Evolutionary conservation across 1,284 basidiomycete genomes (phyloP).

Genomic region (Cutaneotrichosporon dermatis): DNA sequence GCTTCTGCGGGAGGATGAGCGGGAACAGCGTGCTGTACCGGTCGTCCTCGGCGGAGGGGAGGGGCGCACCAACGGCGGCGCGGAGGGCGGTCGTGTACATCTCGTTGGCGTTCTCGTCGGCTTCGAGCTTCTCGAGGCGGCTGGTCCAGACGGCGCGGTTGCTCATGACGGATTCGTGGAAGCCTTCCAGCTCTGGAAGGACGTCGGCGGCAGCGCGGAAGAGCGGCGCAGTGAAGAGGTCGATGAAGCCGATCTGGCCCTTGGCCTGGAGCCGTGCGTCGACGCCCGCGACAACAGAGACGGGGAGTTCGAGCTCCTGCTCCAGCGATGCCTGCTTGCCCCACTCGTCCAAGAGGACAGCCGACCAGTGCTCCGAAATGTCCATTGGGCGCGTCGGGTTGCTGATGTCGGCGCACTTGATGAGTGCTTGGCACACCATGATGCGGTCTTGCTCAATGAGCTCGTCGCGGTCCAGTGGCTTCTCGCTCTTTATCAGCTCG

Average conservation of each 20-base stretch:
- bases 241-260: conserved; percentile 86
- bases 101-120: conserved; percentile 11
- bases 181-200: conserved; percentile 66
- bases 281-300: conserved; percentile 61
- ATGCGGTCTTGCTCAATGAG: conserved; percentile 55
- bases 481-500: conserved; percentile 16
- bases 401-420: conserved; percentile 95
- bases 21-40: conserved; percentile 50
- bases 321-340: conserved; percentile 77
- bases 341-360: conserved; percentile 83
- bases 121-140: conserved; percentile 52
- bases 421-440: conserved; percentile 78
- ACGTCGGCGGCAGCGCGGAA: conserved; percentile 67
- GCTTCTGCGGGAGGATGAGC: conserved; percentile 41
- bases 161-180: conserved; percentile 59
- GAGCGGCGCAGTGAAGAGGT: conserved; percentile 72
- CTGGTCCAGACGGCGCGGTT: conserved; percentile 66
- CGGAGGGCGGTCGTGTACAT: conserved; percentile 13
- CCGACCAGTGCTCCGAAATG: conserved; percentile 85
- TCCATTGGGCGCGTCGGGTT: conserved; percentile 89
- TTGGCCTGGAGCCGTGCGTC: conserved; percentile 68
- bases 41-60: conserved; percentile 35
- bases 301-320: conserved; percentile 65
- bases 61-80: conserved; percentile 27
- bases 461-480: conserved; percentile 1